phyloP scores from a whole-genome alignment of 257 asterid species.

The Solanum neorickii region DNA sequence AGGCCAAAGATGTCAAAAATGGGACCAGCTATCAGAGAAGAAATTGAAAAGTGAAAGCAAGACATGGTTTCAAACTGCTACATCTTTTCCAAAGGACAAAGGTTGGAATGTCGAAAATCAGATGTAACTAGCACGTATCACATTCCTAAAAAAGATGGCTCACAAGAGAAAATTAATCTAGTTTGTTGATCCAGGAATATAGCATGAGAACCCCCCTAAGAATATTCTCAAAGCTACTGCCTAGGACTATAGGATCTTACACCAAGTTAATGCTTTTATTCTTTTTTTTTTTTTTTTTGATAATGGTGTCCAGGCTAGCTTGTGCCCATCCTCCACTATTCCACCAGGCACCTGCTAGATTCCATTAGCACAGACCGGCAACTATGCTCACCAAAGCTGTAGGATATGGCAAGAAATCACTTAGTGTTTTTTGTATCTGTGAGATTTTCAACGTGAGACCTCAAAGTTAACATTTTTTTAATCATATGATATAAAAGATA shows the following conservation, averaged over 20 bases:
- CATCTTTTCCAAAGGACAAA: neutral
- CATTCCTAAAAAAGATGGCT: neutral
- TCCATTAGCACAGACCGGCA: neutral
- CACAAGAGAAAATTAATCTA: neutral
- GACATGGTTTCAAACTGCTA: neutral
- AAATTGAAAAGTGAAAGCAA: neutral
- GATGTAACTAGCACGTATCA: neutral
- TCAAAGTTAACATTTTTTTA: neutral
- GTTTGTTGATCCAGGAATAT: neutral
- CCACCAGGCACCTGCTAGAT: neutral
- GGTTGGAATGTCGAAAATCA: neutral
- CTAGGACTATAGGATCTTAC: neutral
- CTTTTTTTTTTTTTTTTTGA: neutral
- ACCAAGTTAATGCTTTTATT: neutral
- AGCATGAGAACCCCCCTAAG: neutral
- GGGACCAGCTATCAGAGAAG: neutral
- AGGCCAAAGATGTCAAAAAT: neutral
- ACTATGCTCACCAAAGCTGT: neutral
- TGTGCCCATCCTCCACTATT: neutral
- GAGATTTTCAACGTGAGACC: neutral
- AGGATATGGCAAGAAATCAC: neutral
- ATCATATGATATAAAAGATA: neutral
- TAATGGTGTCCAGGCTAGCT: neutral
- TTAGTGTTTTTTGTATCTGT: neutral
- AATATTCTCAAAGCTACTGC: neutral